phyloP scores from a whole-genome alignment of 1,284 basidiomycete genomes.

The Heliocybe sulcata region DNA sequence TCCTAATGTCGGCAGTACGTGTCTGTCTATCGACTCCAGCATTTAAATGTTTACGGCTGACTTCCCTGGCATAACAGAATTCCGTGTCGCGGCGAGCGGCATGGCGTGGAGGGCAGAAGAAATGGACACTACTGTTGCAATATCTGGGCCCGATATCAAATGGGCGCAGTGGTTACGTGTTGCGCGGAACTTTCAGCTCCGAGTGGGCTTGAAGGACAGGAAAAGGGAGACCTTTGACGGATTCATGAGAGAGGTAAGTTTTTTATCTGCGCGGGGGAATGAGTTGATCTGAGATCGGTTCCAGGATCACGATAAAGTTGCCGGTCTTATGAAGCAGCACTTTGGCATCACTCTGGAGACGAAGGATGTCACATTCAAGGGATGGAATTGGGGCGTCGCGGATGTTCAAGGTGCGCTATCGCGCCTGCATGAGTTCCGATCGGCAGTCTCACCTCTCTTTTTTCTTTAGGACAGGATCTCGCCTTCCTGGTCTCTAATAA shows the following conservation, averaged over 20 bases:
- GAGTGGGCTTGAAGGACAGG: constrained; percentile 74
- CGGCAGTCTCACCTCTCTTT: not conserved
- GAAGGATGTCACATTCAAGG: constrained; percentile 85
- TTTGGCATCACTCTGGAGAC: constrained; percentile 84
- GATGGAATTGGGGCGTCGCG: constrained; percentile 98
- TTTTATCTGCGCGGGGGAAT: constrained; percentile 8
- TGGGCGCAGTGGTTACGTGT: constrained; percentile 90
- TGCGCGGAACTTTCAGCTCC: constrained; percentile 87
- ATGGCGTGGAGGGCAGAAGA: constrained; percentile 89
- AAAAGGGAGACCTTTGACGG: constrained; percentile 88
- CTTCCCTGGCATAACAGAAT: too few relatives aligned
- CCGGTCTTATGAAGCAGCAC: constrained; percentile 74
- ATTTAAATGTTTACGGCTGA: too few relatives aligned
- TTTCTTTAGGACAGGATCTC: constrained; percentile 70
- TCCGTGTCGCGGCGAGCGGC: constrained; percentile 82
- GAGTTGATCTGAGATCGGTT: constrained; percentile 1
- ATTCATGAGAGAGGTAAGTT: constrained; percentile 80
- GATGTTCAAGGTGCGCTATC: constrained; percentile 78
- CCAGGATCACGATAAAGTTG: constrained; percentile 79
- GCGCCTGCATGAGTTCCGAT: constrained; percentile 3
- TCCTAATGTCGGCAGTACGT: constrained; percentile 76
- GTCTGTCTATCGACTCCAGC: not conserved
- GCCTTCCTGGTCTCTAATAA: constrained; percentile 89
- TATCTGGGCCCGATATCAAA: constrained; percentile 73
- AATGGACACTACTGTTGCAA: constrained; percentile 55